A percentile compares a stretch with the other conserved stretches of the same genome.
Conservation (phyloP, 2,329 filamentous ascomycete genomes). For the Fusarium beomiforme region DNA sequence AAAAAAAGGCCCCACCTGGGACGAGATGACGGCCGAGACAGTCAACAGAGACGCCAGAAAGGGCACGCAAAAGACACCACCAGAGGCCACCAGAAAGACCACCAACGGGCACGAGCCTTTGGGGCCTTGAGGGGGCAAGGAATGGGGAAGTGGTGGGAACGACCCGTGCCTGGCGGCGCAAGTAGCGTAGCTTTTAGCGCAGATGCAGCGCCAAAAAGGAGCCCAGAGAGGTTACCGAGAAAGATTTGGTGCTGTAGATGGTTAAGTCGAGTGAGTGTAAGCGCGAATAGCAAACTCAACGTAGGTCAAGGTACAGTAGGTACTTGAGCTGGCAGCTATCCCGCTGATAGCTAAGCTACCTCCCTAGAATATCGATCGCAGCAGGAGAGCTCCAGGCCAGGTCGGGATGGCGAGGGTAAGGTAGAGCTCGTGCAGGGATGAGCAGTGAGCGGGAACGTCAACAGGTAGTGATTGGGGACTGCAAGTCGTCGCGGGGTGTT, state of each 20-base stretch:
- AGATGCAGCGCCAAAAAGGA: constrained; percentile 41
- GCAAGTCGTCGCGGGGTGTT: constrained; percentile 41
- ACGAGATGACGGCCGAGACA: constrained; percentile 48
- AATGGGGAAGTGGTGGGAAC: constrained; percentile 43
- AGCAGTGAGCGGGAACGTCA: constrained; percentile 37
- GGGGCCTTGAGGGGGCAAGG: constrained; percentile 37
- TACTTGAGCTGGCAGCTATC: constrained; percentile 3
- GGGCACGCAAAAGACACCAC: constrained; percentile 33
- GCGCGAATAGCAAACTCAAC: constrained; percentile 17
- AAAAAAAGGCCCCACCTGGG: constrained; percentile 46
- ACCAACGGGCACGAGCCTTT: constrained; percentile 44
- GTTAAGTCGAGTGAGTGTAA: constrained; percentile 12
- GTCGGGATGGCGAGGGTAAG: constrained; percentile 6
- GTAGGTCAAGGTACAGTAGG: neutral
- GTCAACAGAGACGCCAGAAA: constrained; percentile 37
- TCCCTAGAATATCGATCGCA: neutral
- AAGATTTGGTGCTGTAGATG: constrained; percentile 12
- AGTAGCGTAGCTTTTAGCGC: constrained; percentile 44
- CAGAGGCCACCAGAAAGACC: constrained; percentile 31
- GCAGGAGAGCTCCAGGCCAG: constrained; percentile 9
- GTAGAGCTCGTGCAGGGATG: constrained; percentile 31
- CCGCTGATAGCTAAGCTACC: constrained; percentile 5
- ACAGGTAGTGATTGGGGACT: constrained; percentile 39
- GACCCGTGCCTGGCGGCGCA: constrained; percentile 45
- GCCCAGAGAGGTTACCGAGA: constrained; percentile 26